Conservation (phyloP, 345 rosid genomes). For the Ceriops tagal region DNA sequence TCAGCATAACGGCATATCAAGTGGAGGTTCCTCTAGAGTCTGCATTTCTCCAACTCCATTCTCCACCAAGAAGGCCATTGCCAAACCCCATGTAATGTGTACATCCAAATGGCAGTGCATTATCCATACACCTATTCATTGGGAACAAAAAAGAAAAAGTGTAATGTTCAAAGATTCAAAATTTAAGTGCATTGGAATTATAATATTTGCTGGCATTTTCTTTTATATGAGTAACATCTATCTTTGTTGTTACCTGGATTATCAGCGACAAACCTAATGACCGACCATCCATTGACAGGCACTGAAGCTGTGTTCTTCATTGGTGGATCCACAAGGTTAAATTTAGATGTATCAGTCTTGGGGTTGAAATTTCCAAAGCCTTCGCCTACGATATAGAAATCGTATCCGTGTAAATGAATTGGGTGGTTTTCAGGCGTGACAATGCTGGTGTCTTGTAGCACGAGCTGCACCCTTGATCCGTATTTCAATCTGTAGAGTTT, state of each 20-base stretch:
- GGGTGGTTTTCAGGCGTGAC: constrained; percentile 87
- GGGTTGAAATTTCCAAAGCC: constrained; percentile 92
- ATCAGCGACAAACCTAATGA: constrained; percentile 86
- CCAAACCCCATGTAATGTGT: constrained; percentile 81
- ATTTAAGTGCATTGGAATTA: not conserved
- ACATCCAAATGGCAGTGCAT: constrained; percentile 97
- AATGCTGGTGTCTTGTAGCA: constrained; percentile 78
- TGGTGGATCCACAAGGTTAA: constrained; percentile 89
- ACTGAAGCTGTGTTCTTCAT: constrained; percentile 79
- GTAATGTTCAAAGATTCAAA: not conserved
- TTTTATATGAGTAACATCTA: not conserved
- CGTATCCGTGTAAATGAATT: constrained; percentile 89
- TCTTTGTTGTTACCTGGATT: constrained; percentile 63
- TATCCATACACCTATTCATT: constrained; percentile 70
- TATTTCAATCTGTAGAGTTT: constrained; percentile 61
- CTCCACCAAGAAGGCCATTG: constrained; percentile 82
- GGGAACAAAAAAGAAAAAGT: not conserved
- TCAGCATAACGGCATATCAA: constrained; percentile 65
- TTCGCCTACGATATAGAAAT: constrained; percentile 74
- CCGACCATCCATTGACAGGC: constrained; percentile 84
- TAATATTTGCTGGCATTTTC: too few relatives aligned
- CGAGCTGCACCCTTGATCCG: constrained; percentile 76
- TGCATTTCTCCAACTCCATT: constrained; percentile 61
- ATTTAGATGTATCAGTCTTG: constrained; percentile 55
- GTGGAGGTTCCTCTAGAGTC: constrained; percentile 60